These are phyloP conservation scores for Podaxis rugospora DNA, from an alignment of 768 basidiomycete genomes.

Conservation along the genomic window DNA sequence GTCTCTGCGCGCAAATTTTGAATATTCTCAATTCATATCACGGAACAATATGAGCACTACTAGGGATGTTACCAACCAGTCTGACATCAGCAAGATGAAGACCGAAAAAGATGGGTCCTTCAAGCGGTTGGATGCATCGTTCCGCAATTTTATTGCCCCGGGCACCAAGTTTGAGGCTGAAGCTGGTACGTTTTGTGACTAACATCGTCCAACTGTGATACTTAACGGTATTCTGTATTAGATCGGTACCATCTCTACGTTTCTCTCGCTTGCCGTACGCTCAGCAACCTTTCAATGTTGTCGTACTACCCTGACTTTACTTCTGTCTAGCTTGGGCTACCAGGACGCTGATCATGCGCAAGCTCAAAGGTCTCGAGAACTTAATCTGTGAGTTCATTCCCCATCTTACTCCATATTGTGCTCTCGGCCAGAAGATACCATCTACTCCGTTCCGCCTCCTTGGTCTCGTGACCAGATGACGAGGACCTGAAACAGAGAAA, in stretches of 20 bases:
- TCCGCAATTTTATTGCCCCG: conserved; percentile 46
- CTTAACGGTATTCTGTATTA: conserved; percentile 22
- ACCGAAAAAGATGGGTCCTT: conserved; percentile 61
- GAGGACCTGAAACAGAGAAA: not conserved
- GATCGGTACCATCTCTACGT: conserved; percentile 93
- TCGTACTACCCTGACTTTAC: conserved; percentile 1
- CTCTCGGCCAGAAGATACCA: not conserved
- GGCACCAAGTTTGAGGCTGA: conserved; percentile 55
- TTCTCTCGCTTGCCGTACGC: conserved; percentile 78
- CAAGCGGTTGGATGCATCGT: conserved; percentile 43
- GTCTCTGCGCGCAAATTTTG: not conserved
- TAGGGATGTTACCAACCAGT: conserved; percentile 29
- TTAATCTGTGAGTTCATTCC: conserved; percentile 58
- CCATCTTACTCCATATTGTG: not conserved
- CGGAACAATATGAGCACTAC: conserved; percentile 23
- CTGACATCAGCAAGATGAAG: conserved; percentile 54
- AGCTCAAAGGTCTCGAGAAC: conserved; percentile 89
- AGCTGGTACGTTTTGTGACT: conserved; percentile 47
- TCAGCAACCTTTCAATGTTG: not conserved
- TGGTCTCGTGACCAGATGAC: not conserved
- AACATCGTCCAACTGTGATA: not conserved
- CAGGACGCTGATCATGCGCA: conserved; percentile 80
- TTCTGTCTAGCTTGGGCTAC: conserved; percentile 80
- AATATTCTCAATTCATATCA: not conserved
- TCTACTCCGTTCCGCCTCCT: not conserved